These are phyloP conservation scores for Solanum pimpinellifolium DNA, from an alignment of 257 asterid species.

Conservation along the genomic window DNA sequence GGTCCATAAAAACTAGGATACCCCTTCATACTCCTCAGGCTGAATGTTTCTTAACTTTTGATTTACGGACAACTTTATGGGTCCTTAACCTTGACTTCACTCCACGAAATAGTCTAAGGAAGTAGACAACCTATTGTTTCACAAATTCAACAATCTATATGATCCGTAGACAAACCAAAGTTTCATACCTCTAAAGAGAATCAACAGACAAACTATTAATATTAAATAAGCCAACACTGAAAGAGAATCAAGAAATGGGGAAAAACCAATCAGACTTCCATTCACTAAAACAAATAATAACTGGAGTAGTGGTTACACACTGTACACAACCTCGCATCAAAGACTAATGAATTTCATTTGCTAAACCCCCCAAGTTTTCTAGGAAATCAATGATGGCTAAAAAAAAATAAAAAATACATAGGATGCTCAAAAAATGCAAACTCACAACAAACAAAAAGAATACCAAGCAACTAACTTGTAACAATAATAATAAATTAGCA, in stretches of 20 bases:
- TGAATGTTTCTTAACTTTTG: background rate
- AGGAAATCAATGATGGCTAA: conserved; percentile 11
- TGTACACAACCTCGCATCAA: conserved; percentile 44
- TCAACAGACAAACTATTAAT: background rate
- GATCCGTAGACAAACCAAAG: background rate
- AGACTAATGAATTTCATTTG: conserved; percentile 28
- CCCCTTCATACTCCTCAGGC: background rate
- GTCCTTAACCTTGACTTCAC: background rate
- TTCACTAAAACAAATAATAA: conserved; percentile 28
- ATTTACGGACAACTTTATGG: background rate
- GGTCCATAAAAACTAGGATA: background rate
- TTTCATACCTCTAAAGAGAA: background rate
- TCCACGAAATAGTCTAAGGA: background rate
- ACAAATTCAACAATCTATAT: background rate
- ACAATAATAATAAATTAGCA: background rate
- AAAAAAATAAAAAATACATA: background rate
- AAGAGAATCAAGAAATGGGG: background rate
- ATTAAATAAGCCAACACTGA: background rate
- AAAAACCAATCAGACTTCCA: conserved; percentile 31
- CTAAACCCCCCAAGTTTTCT: conserved; percentile 27
- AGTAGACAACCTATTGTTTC: background rate
- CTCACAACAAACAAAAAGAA: conserved; percentile 64
- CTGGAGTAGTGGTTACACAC: conserved; percentile 29
- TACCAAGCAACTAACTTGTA: conserved; percentile 26
- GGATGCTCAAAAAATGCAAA: conserved; percentile 12